Evolutionary conservation across 257 asterid genomes (phyloP).

Genomic region (Linderniella brevidens): DNA sequence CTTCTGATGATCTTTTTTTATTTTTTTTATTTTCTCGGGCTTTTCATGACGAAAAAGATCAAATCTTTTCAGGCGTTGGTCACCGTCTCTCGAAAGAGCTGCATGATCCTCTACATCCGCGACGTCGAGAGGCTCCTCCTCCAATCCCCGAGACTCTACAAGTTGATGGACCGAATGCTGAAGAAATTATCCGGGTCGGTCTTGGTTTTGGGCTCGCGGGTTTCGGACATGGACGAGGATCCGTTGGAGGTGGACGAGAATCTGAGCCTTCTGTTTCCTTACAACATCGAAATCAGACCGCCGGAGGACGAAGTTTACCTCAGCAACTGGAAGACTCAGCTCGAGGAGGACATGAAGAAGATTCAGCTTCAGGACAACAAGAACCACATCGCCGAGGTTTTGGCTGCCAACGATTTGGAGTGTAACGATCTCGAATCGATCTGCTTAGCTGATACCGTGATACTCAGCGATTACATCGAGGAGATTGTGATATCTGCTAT

Average conservation of each 20-base stretch:
- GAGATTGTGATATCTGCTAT: conserved; percentile 86
- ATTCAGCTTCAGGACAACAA: conserved; percentile 73
- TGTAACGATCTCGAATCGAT: conserved; percentile 84
- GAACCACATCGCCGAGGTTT: conserved; percentile 80
- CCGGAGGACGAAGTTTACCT: conserved; percentile 81
- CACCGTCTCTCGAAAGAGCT: conserved; percentile 41
- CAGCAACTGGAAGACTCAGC: conserved; percentile 68
- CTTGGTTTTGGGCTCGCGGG: conserved; percentile 84
- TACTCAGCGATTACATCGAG: conserved; percentile 53
- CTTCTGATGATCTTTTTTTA: neutral
- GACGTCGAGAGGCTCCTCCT: conserved; percentile 61
- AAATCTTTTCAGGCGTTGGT: conserved; percentile 44
- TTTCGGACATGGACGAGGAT: conserved; percentile 44
- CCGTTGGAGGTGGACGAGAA: conserved; percentile 42
- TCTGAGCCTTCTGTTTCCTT: conserved; percentile 55
- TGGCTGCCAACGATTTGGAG: conserved; percentile 84
- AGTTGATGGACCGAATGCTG: conserved; percentile 52
- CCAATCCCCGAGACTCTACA: conserved; percentile 46
- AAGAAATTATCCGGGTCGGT: conserved; percentile 69
- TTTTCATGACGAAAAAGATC: neutral
- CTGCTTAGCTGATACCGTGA: conserved; percentile 51
- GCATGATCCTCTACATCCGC: conserved; percentile 70
- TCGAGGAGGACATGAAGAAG: conserved; percentile 77
- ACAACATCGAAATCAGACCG: conserved; percentile 64
- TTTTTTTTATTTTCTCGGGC: neutral